A percentile compares a stretch with the other conserved stretches of the same genome.
Evolutionary conservation across 768 basidiomycete genomes (phyloP).

Genomic region (Auricularia sp.): DNA sequence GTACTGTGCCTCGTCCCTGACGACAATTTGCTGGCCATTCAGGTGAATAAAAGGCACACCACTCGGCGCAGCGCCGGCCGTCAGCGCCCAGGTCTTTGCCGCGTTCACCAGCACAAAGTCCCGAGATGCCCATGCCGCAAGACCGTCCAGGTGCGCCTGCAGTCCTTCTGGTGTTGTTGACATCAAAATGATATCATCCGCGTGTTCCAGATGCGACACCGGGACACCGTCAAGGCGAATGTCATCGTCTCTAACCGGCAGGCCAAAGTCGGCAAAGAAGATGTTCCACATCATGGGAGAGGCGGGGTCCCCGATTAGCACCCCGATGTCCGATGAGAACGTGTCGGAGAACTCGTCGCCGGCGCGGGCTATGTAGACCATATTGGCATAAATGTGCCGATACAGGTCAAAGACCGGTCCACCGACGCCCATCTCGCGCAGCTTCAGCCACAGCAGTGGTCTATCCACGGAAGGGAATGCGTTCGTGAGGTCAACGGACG

Average conservation of each 20-base stretch:
- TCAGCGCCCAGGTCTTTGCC: not conserved
- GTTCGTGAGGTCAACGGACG: slow-evolving; percentile 20
- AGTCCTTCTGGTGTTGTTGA: not conserved
- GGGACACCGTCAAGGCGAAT: not conserved
- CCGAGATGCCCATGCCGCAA: not conserved
- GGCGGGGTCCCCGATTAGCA: not conserved
- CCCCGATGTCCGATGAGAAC: not conserved
- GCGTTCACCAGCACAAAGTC: not conserved
- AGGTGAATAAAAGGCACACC: not conserved
- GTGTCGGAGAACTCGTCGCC: not conserved
- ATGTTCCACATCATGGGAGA: not conserved
- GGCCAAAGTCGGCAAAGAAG: not conserved
- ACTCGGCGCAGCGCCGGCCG: not conserved
- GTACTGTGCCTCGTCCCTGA: not conserved
- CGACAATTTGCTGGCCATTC: not conserved
- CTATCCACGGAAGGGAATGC: slow-evolving; percentile 27
- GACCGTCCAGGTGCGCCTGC: not conserved
- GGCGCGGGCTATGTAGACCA: slow-evolving; percentile 1
- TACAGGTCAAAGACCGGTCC: slow-evolving; percentile 11
- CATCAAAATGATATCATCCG: not conserved
- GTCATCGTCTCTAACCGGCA: not conserved
- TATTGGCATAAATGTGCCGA: slow-evolving; percentile 6
- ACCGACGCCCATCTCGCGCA: slow-evolving; percentile 11
- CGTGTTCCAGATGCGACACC: not conserved
- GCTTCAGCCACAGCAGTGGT: slow-evolving; percentile 24